Base-by-base conservation (phyloP, 208 protist species). In the Trypanosoma avium region DNA sequence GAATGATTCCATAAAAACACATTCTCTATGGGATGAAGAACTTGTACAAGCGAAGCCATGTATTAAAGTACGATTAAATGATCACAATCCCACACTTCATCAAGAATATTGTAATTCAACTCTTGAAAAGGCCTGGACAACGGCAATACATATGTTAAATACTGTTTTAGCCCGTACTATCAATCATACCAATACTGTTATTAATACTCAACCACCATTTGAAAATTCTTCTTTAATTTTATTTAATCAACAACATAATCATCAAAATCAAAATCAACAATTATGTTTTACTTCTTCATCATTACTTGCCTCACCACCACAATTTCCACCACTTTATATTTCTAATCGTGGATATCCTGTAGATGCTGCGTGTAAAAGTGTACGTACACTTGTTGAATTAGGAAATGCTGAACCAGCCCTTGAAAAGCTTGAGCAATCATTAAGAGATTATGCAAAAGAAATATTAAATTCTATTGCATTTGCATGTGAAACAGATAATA, bases 301-400 rank as follows among this genome's bases (percentile, higher is more conserved):
- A 9, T 38, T 17, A 6, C 10, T 29, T 32, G 42, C 48, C 10
- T 19, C 27, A 9, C 0, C 33, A 8, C 21, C 40, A n/a, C 53
- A 27, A 0, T 24, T 21, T 26, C 43, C 36, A 29, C 35, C 56
- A 7, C 10, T 63, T 27, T 21, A 50, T 29, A 33, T 63, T 52
- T 5, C 13, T 27, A 46, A 50, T 40, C 49, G 49, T 24, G 53
- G 57, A 42, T 91, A 91, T 73, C 77, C 79, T 1, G 72, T 73
- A 0, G 84, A 91, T 67, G 50, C 48, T 6, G 65, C 72, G 6
- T 70, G 79, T 53, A 73, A 73, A 50, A 84, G 76, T 48, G 84
- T 91, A 45, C 78, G 67, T 8, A 63, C 56, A 40, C 70, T 91
- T 8, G 71, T 88, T 24, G 77, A 87, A 43, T 46, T 70, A 19